Base-by-base conservation (phyloP, 345 rosid genomes). In the Pugionium cornutum region DNA sequence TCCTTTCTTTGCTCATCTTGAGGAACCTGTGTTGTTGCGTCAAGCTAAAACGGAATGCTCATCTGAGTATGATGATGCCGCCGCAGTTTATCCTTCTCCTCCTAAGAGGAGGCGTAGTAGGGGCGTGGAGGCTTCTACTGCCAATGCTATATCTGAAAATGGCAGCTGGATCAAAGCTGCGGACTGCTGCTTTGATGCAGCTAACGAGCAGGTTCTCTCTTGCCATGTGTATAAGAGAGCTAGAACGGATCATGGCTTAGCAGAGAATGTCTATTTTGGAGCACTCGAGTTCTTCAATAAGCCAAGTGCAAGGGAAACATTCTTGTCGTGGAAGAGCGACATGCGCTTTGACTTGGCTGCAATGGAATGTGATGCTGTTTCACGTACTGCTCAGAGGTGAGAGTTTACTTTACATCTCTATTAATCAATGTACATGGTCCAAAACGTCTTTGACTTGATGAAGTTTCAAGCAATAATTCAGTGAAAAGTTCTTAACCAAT, bases 121-220 rank as follows among this genome's bases (percentile, higher is more conserved):
- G 62, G 83, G 91, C 42, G 54, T 80, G 57, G 86, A 79, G 62
- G 86, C 67, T 73, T 74, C 79, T 49, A 86, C 82, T 44, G 89
- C 84, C n/a, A 77, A 59, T 60, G 89, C 85, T 42, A 70, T 81
- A 45, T 44, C 36, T 68, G 82, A 79, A 18, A 60, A 86, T 80
- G 86, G 89, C 87, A 7, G 73, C 77, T n/a, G 82, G 87, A n/a
- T 79, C 89, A 8, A 80, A 72, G 73, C 39, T 80, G 45, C 74
- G 77, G 36, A 73, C 79, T 54, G 70, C 62, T 68, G 81, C 81
- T 43, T 29, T 76, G 48, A 66, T 46, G 43, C 76, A 78, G 59
- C 26, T 53, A 30, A 59, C 33, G 4, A 63, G 66, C 33, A 76
- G 72, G 64, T 84, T 69, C 68, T 68, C 79, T 58, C 76, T 86